Evolutionary conservation across 208 protist species (phyloP), one percentile per base, ranked within the genome.

Genomic region (Porcisia deanei): DNA sequence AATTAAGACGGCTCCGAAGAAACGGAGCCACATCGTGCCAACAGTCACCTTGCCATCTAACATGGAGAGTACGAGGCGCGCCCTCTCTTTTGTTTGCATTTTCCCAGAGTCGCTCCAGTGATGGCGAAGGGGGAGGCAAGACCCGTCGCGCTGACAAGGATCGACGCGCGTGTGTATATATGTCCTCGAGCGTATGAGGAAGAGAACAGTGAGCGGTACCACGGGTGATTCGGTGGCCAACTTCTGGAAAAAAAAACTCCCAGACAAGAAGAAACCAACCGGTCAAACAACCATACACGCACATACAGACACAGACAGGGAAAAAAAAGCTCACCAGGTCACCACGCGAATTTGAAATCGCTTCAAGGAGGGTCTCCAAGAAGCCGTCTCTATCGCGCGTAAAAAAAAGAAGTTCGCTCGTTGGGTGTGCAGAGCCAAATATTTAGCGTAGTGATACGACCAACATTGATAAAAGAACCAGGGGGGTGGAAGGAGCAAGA

Each of bases 21-120:
- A 25, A 30, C 78, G 75, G 47, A 81, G 61, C 41, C 63, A 25
- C 1, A 65, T 30, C 37, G 79, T 81, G 3, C 73, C 69, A 16
- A 67, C 41, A 20, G 73, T 71, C 5, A 43, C 59, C 3, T 75
- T 75, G 30, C 22, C 55, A 34, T 37, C 67, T 20, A 70, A 22
- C 6, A 25, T 45, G 47, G 45, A 66, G 8, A 82, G 10, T 0
- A 63, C 43, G 5, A 6, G 37, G 20, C 53, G 45, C 10, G 41
- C 18, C 16, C 30, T 16, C 3, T n/a, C 71, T 10, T 1, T 8
- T 45, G 54, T 30, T 43, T 39, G 41, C 71, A 64, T 22, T 22
- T n/a, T 64, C 39, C 25, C 22, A 37, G 7, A 37, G 64, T n/a
- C 1, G 14, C 25, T 34, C 22, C 12, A 41, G 20, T 3, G 39